Conservation (phyloP, 2,329 filamentous ascomycete species). For the Hymenoscyphus scutula region DNA sequence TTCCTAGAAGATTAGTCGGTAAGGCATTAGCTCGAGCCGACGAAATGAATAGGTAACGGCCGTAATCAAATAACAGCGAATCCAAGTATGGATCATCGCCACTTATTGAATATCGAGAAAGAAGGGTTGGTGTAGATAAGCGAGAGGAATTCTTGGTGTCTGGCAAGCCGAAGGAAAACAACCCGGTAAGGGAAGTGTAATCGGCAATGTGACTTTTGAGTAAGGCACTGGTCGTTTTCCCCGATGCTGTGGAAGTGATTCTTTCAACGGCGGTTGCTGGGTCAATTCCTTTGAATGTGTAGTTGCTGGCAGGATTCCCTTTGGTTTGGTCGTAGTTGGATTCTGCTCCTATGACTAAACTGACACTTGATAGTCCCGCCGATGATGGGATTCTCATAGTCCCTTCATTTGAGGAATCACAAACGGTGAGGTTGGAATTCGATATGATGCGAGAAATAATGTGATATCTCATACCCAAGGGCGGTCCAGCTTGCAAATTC, state of each 20-base stretch:
- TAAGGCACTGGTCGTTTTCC: conserved; percentile 37
- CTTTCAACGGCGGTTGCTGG: conserved; percentile 41
- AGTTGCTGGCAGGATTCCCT: conserved; percentile 44
- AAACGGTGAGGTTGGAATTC: conserved; percentile 16
- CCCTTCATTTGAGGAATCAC: conserved; percentile 25
- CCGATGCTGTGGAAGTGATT: conserved; percentile 36
- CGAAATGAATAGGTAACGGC: conserved; percentile 53
- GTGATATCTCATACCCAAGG: conserved; percentile 46
- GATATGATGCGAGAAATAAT: conserved; percentile 38
- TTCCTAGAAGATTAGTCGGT: conserved; percentile 56
- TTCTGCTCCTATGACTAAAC: conserved; percentile 44
- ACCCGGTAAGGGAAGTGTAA: conserved; percentile 40
- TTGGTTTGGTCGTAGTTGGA: conserved; percentile 52
- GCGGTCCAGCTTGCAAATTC: conserved; percentile 41
- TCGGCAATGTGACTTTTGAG: conserved; percentile 41
- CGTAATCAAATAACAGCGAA: conserved; percentile 51
- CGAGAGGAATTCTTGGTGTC: conserved; percentile 43
- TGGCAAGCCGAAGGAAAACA: conserved; percentile 46
- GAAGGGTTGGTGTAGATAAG: conserved; percentile 40
- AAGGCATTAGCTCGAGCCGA: conserved; percentile 51
- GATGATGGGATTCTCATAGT: conserved; percentile 35
- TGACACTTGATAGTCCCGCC: conserved; percentile 30
- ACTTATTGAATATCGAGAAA: conserved; percentile 36
- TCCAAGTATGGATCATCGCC: conserved; percentile 52
- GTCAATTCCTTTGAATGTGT: conserved; percentile 49